A percentile compares a stretch with the other conserved stretches of the same genome.
Evolutionary conservation across 1,139 yeast genomes (phyloP).

Genomic region (Geotrichum histeridarum): DNA sequence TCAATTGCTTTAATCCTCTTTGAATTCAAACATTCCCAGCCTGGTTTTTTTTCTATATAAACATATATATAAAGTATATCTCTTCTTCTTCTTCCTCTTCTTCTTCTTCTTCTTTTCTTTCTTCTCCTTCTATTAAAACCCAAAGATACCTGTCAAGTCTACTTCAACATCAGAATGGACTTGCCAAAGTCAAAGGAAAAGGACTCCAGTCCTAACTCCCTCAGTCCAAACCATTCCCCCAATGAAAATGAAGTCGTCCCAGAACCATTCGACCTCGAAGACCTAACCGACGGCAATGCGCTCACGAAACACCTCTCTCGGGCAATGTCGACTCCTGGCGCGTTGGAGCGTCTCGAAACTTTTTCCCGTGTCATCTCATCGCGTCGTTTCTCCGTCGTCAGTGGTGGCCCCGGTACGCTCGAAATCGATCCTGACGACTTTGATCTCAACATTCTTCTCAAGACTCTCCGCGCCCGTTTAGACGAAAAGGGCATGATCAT

Average conservation of each 20-base stretch:
- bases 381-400: constrained; percentile 41
- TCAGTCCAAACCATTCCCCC: not conserved
- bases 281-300: constrained; percentile 29
- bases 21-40: too few relatives aligned
- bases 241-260: constrained; percentile 1
- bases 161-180: not conserved
- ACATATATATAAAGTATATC: too few relatives aligned
- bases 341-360: constrained; percentile 40
- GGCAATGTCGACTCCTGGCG: constrained; percentile 29
- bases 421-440: constrained; percentile 42
- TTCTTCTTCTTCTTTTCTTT: too few relatives aligned
- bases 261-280: not conserved
- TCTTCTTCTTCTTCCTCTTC: too few relatives aligned
- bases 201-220: not conserved
- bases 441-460: constrained; percentile 41
- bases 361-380: constrained; percentile 43
- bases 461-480: constrained; percentile 31
- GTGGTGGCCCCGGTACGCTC: constrained; percentile 34
- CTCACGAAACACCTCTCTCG: constrained; percentile 27
- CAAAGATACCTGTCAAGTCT: too few relatives aligned
- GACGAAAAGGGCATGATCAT: constrained; percentile 45
- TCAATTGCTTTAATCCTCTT: too few relatives aligned
- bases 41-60: too few relatives aligned
- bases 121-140: too few relatives aligned
- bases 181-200: not conserved